A percentile compares a stretch with the other conserved stretches of the same genome.
phyloP scores from a whole-genome alignment of 2,329 filamentous ascomycete genomes.

The Blumeria hordei region DNA sequence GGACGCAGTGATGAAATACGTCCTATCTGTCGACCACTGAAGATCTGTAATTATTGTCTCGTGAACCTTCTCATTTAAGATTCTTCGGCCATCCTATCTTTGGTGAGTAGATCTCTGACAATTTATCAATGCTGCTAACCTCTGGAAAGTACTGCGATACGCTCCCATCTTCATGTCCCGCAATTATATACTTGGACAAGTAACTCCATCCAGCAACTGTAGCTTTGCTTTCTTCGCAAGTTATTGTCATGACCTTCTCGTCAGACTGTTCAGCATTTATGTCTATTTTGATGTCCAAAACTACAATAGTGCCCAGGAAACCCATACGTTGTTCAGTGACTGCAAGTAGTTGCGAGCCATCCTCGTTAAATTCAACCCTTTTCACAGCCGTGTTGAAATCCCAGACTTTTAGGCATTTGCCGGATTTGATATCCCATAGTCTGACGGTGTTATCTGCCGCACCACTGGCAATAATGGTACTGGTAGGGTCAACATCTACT shows the following conservation, averaged over 20 bases:
- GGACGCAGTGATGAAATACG: constrained; percentile 93
- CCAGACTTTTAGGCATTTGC: constrained; percentile 88
- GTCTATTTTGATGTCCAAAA: constrained; percentile 72
- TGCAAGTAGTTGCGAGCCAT: constrained; percentile 70
- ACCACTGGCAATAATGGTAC: constrained; percentile 75
- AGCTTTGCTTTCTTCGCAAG: constrained; percentile 87
- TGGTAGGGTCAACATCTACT: constrained; percentile 83
- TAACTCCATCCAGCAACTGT: constrained; percentile 96
- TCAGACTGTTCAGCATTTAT: constrained; percentile 61
- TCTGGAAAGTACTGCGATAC: constrained; percentile 83
- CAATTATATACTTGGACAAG: constrained; percentile 85
- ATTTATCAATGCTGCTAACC: constrained; percentile 20
- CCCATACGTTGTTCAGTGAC: constrained; percentile 99
- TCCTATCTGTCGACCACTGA: constrained; percentile 81
- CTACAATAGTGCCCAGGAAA: constrained; percentile 78
- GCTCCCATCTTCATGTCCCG: constrained; percentile 88
- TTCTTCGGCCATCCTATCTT: constrained; percentile 46
- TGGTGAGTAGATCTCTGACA: constrained; percentile 4
- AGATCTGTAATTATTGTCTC: constrained; percentile 65
- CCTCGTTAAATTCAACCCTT: constrained; percentile 90
- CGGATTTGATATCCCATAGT: constrained; percentile 86
- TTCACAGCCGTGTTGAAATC: constrained; percentile 94
- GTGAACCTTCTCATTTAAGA: constrained; percentile 64
- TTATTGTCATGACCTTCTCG: constrained; percentile 66
- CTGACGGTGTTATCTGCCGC: constrained; percentile 96